Evolutionary conservation across 106 monocot species (phyloP).

Genomic region (Apostasia shenzhenica): DNA sequence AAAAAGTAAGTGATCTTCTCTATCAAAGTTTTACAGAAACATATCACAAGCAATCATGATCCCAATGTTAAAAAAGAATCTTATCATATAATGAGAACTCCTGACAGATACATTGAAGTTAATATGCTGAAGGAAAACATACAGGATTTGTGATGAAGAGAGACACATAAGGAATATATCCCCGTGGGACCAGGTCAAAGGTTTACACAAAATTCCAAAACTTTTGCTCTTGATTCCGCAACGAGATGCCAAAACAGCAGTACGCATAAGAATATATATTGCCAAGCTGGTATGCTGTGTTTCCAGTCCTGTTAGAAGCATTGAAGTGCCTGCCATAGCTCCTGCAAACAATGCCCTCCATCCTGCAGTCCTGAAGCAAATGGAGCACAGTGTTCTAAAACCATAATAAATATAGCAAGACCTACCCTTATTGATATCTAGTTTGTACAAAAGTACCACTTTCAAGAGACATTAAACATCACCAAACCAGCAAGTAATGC

Average conservation of each 20-base stretch:
- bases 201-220: conserved; percentile 86
- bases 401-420: not conserved
- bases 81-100: no score
- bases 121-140: conserved; percentile 29
- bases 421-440: not conserved
- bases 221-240: conserved; percentile 95
- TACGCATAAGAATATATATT: conserved; percentile 87
- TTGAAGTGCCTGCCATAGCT: conserved; percentile 81
- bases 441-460: not conserved
- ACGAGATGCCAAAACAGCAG: conserved; percentile 87
- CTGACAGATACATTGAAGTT: not conserved
- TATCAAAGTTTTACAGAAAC: no score
- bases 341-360: conserved; percentile 94
- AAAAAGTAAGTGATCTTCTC: no score
- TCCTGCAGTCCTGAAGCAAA: conserved; percentile 70
- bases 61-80: no score
- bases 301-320: conserved; percentile 84
- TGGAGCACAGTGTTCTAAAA: not conserved
- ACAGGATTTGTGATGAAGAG: conserved; percentile 95
- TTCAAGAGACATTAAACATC: not conserved
- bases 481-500: not conserved
- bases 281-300: conserved; percentile 91
- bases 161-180: conserved; percentile 98
- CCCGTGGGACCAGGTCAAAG: conserved; percentile 87
- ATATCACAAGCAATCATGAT: no score